A percentile compares a stretch with the other conserved stretches of the same genome.
phyloP scores from a whole-genome alignment of 495 filamentous ascomycete genomes.

The Podospora australis region DNA sequence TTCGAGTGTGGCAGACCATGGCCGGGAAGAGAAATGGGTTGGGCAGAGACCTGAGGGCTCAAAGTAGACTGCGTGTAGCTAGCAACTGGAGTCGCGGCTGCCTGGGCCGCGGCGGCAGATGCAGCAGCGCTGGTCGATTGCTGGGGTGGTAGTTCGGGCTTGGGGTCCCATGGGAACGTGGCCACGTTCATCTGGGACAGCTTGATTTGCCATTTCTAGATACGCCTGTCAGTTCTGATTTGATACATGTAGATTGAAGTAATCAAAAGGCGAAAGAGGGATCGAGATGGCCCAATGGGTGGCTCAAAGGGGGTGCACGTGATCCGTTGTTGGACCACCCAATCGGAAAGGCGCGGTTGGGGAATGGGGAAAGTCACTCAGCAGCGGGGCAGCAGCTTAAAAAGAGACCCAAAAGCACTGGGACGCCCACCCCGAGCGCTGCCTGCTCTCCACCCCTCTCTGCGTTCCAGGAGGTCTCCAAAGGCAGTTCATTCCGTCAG shows the following conservation, averaged over 20 bases:
- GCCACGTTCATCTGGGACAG: constrained; percentile 76
- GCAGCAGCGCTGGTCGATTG: constrained; percentile 31
- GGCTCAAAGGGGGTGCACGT: constrained; percentile 20
- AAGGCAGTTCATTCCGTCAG: constrained; percentile 10
- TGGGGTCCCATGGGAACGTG: constrained; percentile 92
- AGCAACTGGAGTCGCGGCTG: constrained; percentile 27
- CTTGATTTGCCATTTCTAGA: constrained; percentile 87
- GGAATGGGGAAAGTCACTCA: constrained; percentile 13
- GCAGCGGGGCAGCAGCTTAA: constrained; percentile 30
- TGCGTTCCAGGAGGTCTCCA: constrained; percentile 10
- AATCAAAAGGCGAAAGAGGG: neutral
- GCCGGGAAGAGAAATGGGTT: constrained; percentile 36
- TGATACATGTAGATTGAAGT: neutral
- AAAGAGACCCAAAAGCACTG: constrained; percentile 49
- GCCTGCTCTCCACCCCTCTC: constrained; percentile 38
- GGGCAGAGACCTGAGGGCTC: constrained; percentile 29
- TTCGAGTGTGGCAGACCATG: constrained; percentile 29
- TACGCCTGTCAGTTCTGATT: constrained; percentile 5
- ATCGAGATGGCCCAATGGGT: neutral
- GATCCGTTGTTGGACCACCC: constrained; percentile 15
- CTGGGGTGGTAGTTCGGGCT: constrained; percentile 44
- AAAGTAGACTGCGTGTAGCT: constrained; percentile 31
- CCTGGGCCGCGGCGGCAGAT: constrained; percentile 20
- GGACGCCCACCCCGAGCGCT: constrained; percentile 41
- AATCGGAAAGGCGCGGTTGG: constrained; percentile 22